Conservation (phyloP, 306 rosid genomes). For the Dryas alaskensis region DNA sequence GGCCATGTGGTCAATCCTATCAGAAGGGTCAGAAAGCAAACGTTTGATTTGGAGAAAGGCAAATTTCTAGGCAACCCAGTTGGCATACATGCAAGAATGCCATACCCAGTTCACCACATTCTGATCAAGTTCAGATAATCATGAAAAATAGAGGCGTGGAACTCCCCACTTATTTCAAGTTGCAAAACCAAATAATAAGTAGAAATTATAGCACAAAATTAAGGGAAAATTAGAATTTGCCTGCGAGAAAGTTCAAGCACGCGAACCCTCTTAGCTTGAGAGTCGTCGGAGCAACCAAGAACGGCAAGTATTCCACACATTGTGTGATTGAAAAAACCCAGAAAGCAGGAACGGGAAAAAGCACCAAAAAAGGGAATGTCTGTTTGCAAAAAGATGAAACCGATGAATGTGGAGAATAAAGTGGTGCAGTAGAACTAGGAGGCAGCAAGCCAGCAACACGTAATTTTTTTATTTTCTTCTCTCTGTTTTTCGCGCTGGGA, state of each 20-base stretch:
- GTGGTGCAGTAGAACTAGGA: slow-evolving; percentile 4
- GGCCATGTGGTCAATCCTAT: background rate
- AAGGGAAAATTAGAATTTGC: slow-evolving; percentile 10
- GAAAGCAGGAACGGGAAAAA: background rate
- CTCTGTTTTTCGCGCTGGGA: no score
- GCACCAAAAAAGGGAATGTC: background rate
- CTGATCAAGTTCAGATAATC: background rate
- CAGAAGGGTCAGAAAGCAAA: background rate
- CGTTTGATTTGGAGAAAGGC: background rate
- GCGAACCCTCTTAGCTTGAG: slow-evolving; percentile 84
- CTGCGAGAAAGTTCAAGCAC: slow-evolving; percentile 72
- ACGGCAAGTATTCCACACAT: slow-evolving; percentile 99
- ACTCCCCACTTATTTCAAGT: no score
- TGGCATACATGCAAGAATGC: background rate
- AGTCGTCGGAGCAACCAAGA: slow-evolving; percentile 82
- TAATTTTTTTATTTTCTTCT: background rate
- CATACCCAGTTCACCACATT: background rate
- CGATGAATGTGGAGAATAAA: background rate
- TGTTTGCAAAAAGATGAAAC: background rate
- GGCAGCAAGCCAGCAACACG: slow-evolving; percentile 25
- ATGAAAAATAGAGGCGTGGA: no score
- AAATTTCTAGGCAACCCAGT: background rate
- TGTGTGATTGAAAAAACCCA: background rate
- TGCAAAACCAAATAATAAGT: background rate
- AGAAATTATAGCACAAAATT: background rate